A percentile compares a stretch with the other conserved stretches of the same genome.
These are phyloP conservation scores for Aspergillus bombycis DNA, from an alignment of 2,329 filamentous ascomycete genomes.

Conservation along the genomic window DNA sequence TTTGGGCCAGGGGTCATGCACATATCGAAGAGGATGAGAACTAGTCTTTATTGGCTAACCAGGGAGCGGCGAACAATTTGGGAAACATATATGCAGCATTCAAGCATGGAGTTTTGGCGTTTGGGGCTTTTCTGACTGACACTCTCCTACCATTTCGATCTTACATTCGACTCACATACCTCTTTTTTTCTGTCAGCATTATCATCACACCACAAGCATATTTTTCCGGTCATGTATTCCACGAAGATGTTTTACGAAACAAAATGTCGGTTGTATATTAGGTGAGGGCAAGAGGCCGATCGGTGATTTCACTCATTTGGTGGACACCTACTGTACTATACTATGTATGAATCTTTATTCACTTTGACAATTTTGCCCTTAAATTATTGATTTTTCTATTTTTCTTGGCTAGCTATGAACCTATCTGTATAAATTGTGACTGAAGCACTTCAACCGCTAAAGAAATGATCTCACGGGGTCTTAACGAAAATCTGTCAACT, in stretches of 20 bases:
- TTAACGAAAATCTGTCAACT: neutral
- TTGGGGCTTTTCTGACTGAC: conserved; percentile 20
- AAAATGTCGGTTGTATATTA: conserved; percentile 25
- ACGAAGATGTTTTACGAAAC: conserved; percentile 18
- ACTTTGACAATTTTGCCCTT: neutral
- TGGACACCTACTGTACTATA: conserved; percentile 24
- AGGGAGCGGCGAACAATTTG: conserved; percentile 5
- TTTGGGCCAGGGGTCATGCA: conserved; percentile 38
- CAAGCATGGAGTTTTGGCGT: conserved; percentile 32
- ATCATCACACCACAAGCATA: conserved; percentile 21
- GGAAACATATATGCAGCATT: conserved; percentile 24
- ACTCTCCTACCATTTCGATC: conserved; percentile 24
- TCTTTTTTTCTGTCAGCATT: conserved; percentile 6
- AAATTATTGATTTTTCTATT: neutral
- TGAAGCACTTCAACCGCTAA: neutral
- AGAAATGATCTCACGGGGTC: too few species aligned
- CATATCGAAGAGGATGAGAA: conserved; percentile 34
- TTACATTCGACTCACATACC: conserved; percentile 9
- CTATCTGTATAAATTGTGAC: neutral
- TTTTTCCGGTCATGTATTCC: conserved; percentile 14
- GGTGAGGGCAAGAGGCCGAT: conserved; percentile 1
- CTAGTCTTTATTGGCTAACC: conserved; percentile 13
- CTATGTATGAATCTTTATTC: conserved; percentile 14
- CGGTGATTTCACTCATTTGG: neutral
- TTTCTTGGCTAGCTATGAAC: neutral